phyloP scores from a whole-genome alignment of 768 basidiomycete genomes.

The Psilocybe sp. region DNA sequence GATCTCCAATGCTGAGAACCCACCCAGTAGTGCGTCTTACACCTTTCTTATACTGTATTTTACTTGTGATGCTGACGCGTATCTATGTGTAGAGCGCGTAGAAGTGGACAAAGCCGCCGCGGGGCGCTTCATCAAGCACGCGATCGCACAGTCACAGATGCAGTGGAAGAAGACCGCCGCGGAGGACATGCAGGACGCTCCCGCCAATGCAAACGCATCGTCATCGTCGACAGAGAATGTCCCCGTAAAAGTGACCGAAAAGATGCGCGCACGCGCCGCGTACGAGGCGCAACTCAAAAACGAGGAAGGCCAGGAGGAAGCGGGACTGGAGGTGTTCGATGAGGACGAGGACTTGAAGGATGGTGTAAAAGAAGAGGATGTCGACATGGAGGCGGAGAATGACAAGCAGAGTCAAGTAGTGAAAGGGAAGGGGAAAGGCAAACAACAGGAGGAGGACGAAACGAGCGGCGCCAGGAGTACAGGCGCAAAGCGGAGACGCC shows the following conservation, averaged over 20 bases:
- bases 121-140: conserved; percentile 79
- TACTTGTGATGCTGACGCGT: conserved; percentile 2
- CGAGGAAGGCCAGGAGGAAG: conserved; percentile 40
- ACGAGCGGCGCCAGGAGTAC: not conserved
- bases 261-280: conserved; percentile 69
- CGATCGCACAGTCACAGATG: conserved; percentile 56
- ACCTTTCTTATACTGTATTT: not conserved
- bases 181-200: conserved; percentile 27
- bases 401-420: not conserved
- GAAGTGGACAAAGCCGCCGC: conserved; percentile 81
- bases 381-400: conserved; percentile 9
- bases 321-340: conserved; percentile 35
- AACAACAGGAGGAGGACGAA: conserved; percentile 7
- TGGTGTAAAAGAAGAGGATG: conserved; percentile 17
- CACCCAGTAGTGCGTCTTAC: conserved; percentile 47
- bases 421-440: conserved; percentile 28
- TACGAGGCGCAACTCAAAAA: conserved; percentile 58
- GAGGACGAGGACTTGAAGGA: conserved; percentile 39
- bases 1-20: conserved; percentile 71
- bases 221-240: conserved; percentile 29
- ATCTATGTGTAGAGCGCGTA: conserved; percentile 28
- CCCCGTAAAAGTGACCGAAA: conserved; percentile 60
- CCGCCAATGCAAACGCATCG: not conserved
- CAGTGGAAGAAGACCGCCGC: conserved; percentile 34
- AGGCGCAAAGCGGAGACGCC: conserved; percentile 45